Conservation (phyloP, 805 yeast species). For the Wickerhamomyces sydowiorum region DNA sequence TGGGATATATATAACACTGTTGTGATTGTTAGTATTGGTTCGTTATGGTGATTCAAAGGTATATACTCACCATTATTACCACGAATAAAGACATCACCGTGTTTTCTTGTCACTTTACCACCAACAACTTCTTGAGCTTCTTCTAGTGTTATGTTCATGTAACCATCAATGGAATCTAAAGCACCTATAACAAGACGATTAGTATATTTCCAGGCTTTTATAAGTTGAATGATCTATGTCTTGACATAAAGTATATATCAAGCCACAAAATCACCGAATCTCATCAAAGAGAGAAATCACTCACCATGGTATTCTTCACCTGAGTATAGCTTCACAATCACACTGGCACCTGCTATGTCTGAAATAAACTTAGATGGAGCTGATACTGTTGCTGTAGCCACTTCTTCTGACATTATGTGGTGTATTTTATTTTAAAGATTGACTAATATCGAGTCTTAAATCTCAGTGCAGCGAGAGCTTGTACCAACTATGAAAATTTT, state of each 20-base stretch:
- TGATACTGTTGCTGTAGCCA: slow-evolving; percentile 14
- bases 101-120: slow-evolving; percentile 42
- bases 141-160: slow-evolving; percentile 89
- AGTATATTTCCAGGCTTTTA: background rate
- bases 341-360: slow-evolving; percentile 72
- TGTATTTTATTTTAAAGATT: too few species aligned
- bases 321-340: slow-evolving; percentile 76
- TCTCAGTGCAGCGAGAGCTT: too few species aligned
- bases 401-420: background rate
- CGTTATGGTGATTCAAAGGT: too few species aligned
- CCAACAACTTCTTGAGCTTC: slow-evolving; percentile 62
- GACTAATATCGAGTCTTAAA: too few species aligned
- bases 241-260: too few species aligned
- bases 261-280: background rate
- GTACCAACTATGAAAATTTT: too few species aligned
- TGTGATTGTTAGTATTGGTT: slow-evolving; percentile 4
- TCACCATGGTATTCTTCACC: slow-evolving; percentile 80
- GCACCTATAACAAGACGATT: slow-evolving; percentile 26
- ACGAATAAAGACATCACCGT: slow-evolving; percentile 79
- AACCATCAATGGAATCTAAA: slow-evolving; percentile 90
- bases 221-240: background rate
- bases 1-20: slow-evolving; percentile 21
- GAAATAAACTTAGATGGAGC: slow-evolving; percentile 78
- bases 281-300: slow-evolving; percentile 2
- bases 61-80: slow-evolving; percentile 74